These are phyloP conservation scores for Intubia oerlemansii DNA, from an alignment of 2,329 filamentous ascomycete species.

Conservation along the genomic window DNA sequence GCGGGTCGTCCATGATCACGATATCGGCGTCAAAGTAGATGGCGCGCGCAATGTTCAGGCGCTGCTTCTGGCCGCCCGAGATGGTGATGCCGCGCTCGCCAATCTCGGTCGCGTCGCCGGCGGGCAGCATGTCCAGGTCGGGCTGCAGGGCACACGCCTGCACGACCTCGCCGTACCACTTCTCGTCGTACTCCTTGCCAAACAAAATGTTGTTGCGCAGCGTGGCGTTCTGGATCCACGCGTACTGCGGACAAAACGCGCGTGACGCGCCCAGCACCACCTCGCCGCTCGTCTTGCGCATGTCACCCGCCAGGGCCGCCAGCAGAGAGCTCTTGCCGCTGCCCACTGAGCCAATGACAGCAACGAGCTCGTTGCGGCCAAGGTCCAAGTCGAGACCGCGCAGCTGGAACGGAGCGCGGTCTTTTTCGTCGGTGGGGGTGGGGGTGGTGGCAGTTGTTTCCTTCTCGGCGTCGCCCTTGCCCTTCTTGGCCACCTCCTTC, in stretches of 20 bases:
- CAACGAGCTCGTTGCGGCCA: constrained; percentile 56
- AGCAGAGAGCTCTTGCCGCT: constrained; percentile 82
- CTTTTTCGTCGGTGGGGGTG: constrained; percentile 16
- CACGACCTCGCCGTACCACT: constrained; percentile 72
- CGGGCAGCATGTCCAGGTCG: constrained; percentile 83
- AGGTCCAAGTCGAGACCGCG: constrained; percentile 45
- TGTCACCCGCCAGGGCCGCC: constrained; percentile 77
- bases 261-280: constrained; percentile 58
- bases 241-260: constrained; percentile 88
- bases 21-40: constrained; percentile 51
- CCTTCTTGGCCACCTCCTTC: constrained; percentile 12
- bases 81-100: constrained; percentile 91
- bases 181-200: constrained; percentile 51
- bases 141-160: constrained; percentile 67
- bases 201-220: constrained; percentile 82
- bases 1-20: constrained; percentile 46
- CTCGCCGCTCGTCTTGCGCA: constrained; percentile 61
- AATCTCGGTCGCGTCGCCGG: constrained; percentile 77
- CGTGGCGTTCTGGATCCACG: constrained; percentile 90
- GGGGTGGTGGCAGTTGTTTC: constrained; percentile 1
- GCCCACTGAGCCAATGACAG: constrained; percentile 74
- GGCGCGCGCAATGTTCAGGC: constrained; percentile 76
- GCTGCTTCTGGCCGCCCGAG: constrained; percentile 86
- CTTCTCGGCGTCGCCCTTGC: constrained; percentile 12
- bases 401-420: constrained; percentile 50